Base-by-base conservation (phyloP, 805 yeast species). In the Cyberlindnera maritima region DNA sequence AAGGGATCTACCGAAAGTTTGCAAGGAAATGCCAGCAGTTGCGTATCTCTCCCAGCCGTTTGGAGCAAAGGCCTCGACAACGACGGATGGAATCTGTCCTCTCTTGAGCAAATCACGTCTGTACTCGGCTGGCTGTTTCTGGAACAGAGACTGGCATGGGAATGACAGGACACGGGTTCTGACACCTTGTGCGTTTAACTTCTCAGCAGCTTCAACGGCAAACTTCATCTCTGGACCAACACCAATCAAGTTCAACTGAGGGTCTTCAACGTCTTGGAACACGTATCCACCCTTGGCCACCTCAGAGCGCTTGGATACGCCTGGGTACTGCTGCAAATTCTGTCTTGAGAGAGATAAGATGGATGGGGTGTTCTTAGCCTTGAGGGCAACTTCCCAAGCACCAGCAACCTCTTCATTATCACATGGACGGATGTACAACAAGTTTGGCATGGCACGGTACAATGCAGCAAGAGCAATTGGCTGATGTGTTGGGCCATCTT, bases 1-100 rank as follows among this genome's bases (percentile, higher is more conserved):
- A 66, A 96, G 97, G 49, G 97, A 89, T 53, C 89, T 92, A 78
- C 99, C 99, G 66, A 94, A 92, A 74, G 87, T 81, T 80, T 88
- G 83, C 65, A 92, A 76, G 71, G 97, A 96, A 62, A 92, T 88
- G 69, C 89, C 95, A 75, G 87, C 94, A 74, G 92, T 98, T 49
- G 97, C 83, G 77, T 89, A 94, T 71, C 83, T 86, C 61, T 83
- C 76, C 99, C 98, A 94, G 49, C 97, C 97, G 61, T 78, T 75
- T 43, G 96, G 81, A 42, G 95, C 71, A 81, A 88, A 78, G 44
- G 89, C 98, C 80, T 92, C 99, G 56, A 91, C 88, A 44, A 97
- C 87, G 70, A 92, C 57, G 64, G 88, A 83, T 69, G 98, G 98
- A 45, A 88, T 41, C 21, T 58, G 81, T 61, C 94, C 94, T 68